Conservation (phyloP, 345 rosid genomes). For the Viola odorata region DNA sequence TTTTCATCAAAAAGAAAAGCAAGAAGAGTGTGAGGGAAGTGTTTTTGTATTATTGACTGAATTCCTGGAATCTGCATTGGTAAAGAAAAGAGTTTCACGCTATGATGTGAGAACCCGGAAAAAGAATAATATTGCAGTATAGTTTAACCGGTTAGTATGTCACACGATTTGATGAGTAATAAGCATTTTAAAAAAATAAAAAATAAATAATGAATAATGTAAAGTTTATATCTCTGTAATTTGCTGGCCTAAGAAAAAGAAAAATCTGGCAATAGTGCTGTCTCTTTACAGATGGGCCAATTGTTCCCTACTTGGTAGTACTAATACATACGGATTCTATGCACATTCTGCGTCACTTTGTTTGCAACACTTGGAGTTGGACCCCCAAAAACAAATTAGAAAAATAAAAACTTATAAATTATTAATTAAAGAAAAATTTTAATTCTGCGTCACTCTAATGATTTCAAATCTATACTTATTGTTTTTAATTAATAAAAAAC, state of each 20-base stretch:
- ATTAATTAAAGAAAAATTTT: too few relatives aligned
- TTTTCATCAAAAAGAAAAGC: too few relatives aligned
- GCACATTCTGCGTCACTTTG: neutral
- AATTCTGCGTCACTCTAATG: too few relatives aligned
- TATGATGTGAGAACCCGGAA: too few relatives aligned
- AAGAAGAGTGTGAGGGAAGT: neutral
- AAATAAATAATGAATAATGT: neutral
- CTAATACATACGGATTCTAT: neutral
- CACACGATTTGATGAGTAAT: too few relatives aligned
- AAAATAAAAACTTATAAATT: too few relatives aligned
- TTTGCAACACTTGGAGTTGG: slow-evolving; percentile 1
- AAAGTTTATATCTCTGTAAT: neutral
- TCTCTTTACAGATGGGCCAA: slow-evolving; percentile 17
- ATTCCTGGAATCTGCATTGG: too few relatives aligned
- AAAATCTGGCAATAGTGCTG: slow-evolving; percentile 5
- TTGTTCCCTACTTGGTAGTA: neutral
- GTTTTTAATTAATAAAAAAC: too few relatives aligned
- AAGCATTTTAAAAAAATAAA: neutral
- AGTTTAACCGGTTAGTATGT: too few relatives aligned
- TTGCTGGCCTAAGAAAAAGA: slow-evolving; percentile 1
- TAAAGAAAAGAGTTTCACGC: neutral
- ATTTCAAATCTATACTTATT: too few relatives aligned
- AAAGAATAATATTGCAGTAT: too few relatives aligned
- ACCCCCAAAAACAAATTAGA: too few relatives aligned
- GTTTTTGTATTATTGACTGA: neutral